A percentile compares a stretch with the other conserved stretches of the same genome.
phyloP scores from a whole-genome alignment of 768 basidiomycete genomes.

The Russula virescens region DNA sequence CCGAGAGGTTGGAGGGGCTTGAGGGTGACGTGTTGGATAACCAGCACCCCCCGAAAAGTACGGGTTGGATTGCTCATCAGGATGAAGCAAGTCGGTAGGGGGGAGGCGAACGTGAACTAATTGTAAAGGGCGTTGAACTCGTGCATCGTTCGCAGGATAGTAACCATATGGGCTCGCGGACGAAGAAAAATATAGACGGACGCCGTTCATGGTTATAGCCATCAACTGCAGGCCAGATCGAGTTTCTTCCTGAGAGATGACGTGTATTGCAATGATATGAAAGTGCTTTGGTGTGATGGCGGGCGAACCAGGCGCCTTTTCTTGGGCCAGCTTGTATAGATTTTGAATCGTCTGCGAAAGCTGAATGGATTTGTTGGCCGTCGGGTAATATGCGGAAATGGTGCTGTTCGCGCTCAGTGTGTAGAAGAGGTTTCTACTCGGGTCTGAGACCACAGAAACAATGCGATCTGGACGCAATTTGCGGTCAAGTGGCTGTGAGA shows the following conservation, averaged over 20 bases:
- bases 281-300: constrained; percentile 66
- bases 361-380: constrained; percentile 59
- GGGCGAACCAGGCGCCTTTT: constrained; percentile 75
- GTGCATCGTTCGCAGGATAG: constrained; percentile 35
- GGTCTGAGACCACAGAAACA: constrained; percentile 59
- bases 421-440: constrained; percentile 67
- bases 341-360: constrained; percentile 72
- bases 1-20: constrained; percentile 42
- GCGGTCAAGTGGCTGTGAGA: constrained; percentile 4
- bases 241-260: constrained; percentile 61
- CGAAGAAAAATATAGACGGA: constrained; percentile 78
- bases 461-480: constrained; percentile 55
- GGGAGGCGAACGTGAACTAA: constrained; percentile 77
- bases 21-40: constrained; percentile 44
- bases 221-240: constrained; percentile 68
- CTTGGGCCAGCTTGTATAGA: constrained; percentile 68
- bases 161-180: constrained; percentile 44
- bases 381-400: constrained; percentile 62
- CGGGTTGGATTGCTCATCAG: constrained; percentile 57
- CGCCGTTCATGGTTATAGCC: constrained; percentile 75
- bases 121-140: constrained; percentile 45
- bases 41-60: constrained; percentile 41
- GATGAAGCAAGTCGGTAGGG: constrained; percentile 68
- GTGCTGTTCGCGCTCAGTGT: constrained; percentile 61
- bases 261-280: constrained; percentile 63